A percentile compares a stretch with the other conserved stretches of the same genome.
Conservation (phyloP, 2,329 filamentous ascomycete species). For the Diaporthe vexans region DNA sequence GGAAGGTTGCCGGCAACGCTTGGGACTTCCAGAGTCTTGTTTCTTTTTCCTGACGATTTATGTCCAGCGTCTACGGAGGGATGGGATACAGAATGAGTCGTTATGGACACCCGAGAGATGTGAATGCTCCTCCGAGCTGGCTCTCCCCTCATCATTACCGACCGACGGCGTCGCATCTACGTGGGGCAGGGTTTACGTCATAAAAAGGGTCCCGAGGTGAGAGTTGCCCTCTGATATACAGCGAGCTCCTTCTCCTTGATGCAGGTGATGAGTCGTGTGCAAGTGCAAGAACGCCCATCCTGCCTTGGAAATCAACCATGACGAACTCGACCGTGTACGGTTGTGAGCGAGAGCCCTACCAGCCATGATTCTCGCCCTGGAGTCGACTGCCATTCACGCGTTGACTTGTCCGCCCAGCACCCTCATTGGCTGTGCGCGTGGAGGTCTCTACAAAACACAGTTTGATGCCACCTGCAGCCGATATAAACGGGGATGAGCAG, state of each 20-base stretch:
- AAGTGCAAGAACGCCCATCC: not conserved
- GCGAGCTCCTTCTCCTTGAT: not conserved
- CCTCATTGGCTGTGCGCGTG: not conserved
- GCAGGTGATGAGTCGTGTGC: constrained; percentile 2
- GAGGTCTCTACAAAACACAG: too few species aligned
- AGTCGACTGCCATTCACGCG: not conserved
- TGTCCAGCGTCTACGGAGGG: not conserved
- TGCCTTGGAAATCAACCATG: not conserved
- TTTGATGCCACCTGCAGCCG: not conserved
- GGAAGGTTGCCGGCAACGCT: constrained; percentile 6
- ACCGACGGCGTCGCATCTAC: constrained; percentile 21
- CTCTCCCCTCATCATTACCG: constrained; percentile 11
- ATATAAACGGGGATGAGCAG: not conserved
- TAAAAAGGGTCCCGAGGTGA: constrained; percentile 2
- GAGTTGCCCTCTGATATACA: not conserved
- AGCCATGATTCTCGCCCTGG: not conserved
- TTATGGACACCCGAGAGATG: not conserved
- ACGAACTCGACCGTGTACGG: too few species aligned
- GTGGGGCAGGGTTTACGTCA: constrained; percentile 41
- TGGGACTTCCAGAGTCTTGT: constrained; percentile 3
- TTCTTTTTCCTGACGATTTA: not conserved
- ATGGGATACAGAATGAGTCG: too few species aligned
- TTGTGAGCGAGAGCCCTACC: not conserved
- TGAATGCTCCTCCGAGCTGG: not conserved
- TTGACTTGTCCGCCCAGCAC: too few species aligned